These are phyloP conservation scores for Linnemannia zychae DNA, from an alignment of 192 early-diverging fungal genomes.

Conservation along the genomic window DNA sequence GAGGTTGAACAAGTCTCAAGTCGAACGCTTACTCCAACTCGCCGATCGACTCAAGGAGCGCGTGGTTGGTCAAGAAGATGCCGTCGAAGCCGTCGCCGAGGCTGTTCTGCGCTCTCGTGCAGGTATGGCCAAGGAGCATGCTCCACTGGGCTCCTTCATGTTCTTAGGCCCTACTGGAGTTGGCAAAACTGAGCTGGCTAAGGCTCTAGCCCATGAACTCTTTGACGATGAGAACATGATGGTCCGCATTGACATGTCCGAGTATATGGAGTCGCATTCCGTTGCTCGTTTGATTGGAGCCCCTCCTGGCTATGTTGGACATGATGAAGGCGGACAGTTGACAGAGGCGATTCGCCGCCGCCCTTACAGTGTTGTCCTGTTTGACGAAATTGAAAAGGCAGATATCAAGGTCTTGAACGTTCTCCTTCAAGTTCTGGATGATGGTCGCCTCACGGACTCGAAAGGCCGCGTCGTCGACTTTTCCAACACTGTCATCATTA, in stretches of 20 bases:
- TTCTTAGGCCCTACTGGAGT: slow-evolving; percentile 98
- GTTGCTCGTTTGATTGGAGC: slow-evolving; percentile 94
- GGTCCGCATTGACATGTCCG: slow-evolving; percentile 98
- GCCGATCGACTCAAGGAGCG: slow-evolving; percentile 82
- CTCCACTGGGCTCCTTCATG: slow-evolving; percentile 93
- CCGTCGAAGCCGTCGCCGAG: slow-evolving; percentile 91
- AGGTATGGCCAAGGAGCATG: slow-evolving; percentile 83
- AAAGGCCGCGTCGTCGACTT: slow-evolving; percentile 95
- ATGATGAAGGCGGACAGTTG: slow-evolving; percentile 96
- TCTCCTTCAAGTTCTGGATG: slow-evolving; percentile 90
- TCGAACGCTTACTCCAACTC: slow-evolving; percentile 87
- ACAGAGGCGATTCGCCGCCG: slow-evolving; percentile 93
- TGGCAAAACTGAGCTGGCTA: slow-evolving; percentile 91
- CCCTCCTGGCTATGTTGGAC: slow-evolving; percentile 97
- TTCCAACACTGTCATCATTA: slow-evolving; percentile 95
- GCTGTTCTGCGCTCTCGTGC: slow-evolving; percentile 93
- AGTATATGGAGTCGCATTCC: slow-evolving; percentile 94
- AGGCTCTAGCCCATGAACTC: slow-evolving; percentile 86
- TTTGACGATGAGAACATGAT: slow-evolving; percentile 98
- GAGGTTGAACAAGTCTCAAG: slow-evolving; percentile 86
- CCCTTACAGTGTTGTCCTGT: slow-evolving; percentile 94
- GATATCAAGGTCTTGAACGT: slow-evolving; percentile 87
- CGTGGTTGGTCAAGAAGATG: slow-evolving; percentile 94
- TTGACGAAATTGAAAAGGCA: slow-evolving; percentile 99
- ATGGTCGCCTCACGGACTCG: slow-evolving; percentile 92